Evolutionary conservation across 805 yeast genomes (phyloP).

Genomic region (Ogataea degrootiae): DNA sequence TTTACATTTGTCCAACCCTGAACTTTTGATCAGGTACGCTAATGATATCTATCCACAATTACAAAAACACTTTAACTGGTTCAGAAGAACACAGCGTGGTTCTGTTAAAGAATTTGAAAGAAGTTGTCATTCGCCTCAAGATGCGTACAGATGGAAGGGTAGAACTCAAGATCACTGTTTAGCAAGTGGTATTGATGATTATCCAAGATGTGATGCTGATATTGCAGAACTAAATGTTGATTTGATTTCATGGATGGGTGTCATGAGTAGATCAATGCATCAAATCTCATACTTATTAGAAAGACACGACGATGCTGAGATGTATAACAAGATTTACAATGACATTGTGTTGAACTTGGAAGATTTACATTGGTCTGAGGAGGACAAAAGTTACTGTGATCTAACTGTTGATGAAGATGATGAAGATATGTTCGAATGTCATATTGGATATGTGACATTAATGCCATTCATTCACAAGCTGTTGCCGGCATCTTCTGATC

Average conservation of each 20-base stretch:
- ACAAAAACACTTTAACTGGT: constrained; percentile 78
- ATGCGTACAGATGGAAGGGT: constrained; percentile 91
- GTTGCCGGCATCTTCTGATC: constrained; percentile 43
- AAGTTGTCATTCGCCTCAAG: constrained; percentile 42
- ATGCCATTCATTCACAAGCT: constrained; percentile 80
- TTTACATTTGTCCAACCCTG: constrained; percentile 53
- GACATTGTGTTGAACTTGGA: constrained; percentile 64
- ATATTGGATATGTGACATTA: constrained; percentile 80
- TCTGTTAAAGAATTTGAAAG: constrained; percentile 68
- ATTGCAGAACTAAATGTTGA: constrained; percentile 89
- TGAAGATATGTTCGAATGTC: constrained; percentile 66
- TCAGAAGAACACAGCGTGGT: constrained; percentile 76
- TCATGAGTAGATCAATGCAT: constrained; percentile 80
- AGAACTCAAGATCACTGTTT: constrained; percentile 79
- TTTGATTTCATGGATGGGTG: constrained; percentile 87
- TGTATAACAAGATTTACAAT: constrained; percentile 47
- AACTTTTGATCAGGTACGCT: constrained; percentile 55
- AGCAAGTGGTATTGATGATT: constrained; percentile 94
- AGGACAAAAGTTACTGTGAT: constrained; percentile 73
- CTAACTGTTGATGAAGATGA: constrained; percentile 72
- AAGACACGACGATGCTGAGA: constrained; percentile 50
- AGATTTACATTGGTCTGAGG: constrained; percentile 73
- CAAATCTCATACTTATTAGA: constrained; percentile 63
- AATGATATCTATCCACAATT: constrained; percentile 69
- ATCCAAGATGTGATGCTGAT: constrained; percentile 86